Evolutionary conservation across 768 basidiomycete genomes (phyloP), one percentile per base, ranked within the genome.

Genomic region (Suillus plorans): DNA sequence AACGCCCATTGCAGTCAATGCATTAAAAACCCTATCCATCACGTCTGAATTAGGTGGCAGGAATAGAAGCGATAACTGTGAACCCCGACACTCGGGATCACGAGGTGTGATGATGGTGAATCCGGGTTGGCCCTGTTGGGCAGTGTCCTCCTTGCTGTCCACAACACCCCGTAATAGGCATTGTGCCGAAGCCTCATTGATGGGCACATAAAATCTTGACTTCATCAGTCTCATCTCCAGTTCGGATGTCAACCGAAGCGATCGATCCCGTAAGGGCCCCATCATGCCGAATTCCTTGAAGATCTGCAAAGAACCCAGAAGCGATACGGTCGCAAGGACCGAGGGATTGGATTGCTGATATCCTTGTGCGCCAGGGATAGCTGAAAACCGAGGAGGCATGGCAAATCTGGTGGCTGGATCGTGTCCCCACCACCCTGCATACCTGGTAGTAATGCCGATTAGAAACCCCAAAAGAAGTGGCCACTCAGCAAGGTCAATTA

Each of bases 371-470:
- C 97, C 97, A 22, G 82, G 84, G 67, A 93, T 91, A 10, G 95
- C 90, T 57, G 85, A 85, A 79, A 97, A 99, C 60, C 72, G 81
- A 14, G 89, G 81, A 34, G 91, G 89, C 97, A 99, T 99, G 62
- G 84, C 80, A 80, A 99, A 99, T 37, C 97, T 89, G 45, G 95
- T 96, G 61, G 80, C 73, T 36, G 89, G 83, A 70, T 94, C 88
- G 75, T 98, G 95, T 53, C 97, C 97, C 97, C 97, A 99, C 97
- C 97, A 99, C 53, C 97, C 97, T 47, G 94, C 89, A 66, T 87
- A 88, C 73, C 97, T 97, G 68, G 25, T 36, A 56, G 63, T 66
- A 71, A 65, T 61, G 60, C 71, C 50, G 45, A 58, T 67, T 69
- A 69, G 56, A 60, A 39, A 65, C 62, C 52, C 63, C 67, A 16